phyloP scores from a whole-genome alignment of 768 basidiomycete genomes.

The Mycena vitilis region DNA sequence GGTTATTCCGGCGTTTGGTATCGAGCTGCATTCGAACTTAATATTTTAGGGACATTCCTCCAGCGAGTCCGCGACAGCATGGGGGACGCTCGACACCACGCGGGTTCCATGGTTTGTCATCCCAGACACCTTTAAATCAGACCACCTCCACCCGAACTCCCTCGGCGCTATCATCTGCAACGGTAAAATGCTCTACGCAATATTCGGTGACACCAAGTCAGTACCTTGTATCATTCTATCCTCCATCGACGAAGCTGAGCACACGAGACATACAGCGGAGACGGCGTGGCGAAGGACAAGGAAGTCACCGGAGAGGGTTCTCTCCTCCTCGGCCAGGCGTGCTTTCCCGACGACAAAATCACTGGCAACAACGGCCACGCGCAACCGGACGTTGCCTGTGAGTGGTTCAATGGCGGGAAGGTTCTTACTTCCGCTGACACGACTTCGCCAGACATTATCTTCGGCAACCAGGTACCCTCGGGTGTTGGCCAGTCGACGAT shows the following conservation, averaged over 20 bases:
- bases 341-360: slow-evolving; percentile 36
- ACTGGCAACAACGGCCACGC: slow-evolving; percentile 36
- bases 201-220: slow-evolving; percentile 40
- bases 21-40: too few species aligned
- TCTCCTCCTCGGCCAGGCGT: slow-evolving; percentile 37
- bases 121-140: slow-evolving; percentile 30
- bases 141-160: slow-evolving; percentile 34
- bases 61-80: slow-evolving; percentile 28
- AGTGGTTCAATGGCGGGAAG: not conserved
- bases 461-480: slow-evolving; percentile 24
- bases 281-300: not conserved
- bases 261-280: not conserved
- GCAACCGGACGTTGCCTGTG: slow-evolving; percentile 37
- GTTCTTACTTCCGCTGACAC: not conserved
- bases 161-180: slow-evolving; percentile 41
- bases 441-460: slow-evolving; percentile 36
- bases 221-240: not conserved
- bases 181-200: slow-evolving; percentile 41
- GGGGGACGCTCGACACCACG: slow-evolving; percentile 37
- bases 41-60: too few species aligned
- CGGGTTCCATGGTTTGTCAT: slow-evolving; percentile 40
- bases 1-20: too few species aligned
- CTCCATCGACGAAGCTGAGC: not conserved
- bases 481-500: slow-evolving; percentile 37
- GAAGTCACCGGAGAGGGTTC: slow-evolving; percentile 42